Percentiles rank a stretch among this genome's conserved stretches.
Evolutionary conservation across 2,329 filamentous ascomycete species (phyloP).

Genomic region (Colletotrichum tropicicola): DNA sequence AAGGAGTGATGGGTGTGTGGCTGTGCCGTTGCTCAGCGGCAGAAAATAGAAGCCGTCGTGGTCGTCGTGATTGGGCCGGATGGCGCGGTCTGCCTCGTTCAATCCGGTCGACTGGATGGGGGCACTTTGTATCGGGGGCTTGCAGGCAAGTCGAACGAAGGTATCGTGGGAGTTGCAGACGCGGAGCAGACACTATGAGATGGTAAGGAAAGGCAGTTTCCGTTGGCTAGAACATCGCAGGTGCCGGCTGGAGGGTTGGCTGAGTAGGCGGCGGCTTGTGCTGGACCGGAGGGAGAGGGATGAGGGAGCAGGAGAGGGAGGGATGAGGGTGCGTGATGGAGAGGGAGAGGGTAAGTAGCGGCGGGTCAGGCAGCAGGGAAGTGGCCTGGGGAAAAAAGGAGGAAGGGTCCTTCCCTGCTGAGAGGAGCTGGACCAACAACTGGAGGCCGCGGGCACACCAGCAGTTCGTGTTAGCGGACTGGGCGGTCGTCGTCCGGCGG

Average conservation of each 20-base stretch:
- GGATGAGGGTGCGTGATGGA: slow-evolving; percentile 26
- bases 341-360: slow-evolving; percentile 13
- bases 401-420: slow-evolving; percentile 24
- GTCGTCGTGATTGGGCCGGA: slow-evolving; percentile 12
- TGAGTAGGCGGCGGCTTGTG: slow-evolving; percentile 8
- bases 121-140: not conserved
- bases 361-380: slow-evolving; percentile 22
- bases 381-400: slow-evolving; percentile 24
- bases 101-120: not conserved
- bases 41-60: slow-evolving; percentile 1
- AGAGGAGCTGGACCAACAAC: not conserved
- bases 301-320: slow-evolving; percentile 27
- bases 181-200: slow-evolving; percentile 4
- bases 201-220: slow-evolving; percentile 1
- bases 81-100: slow-evolving; percentile 3
- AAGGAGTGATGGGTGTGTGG: not conserved
- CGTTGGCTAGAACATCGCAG: slow-evolving; percentile 28
- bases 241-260: slow-evolving; percentile 2
- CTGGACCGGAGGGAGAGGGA: slow-evolving; percentile 21
- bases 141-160: slow-evolving; percentile 1
- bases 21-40: not conserved
- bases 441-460: not conserved
- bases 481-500: not conserved
- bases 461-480: slow-evolving; percentile 17
- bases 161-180: slow-evolving; percentile 19